Evolutionary conservation across 2,329 filamentous ascomycete species (phyloP).

Genomic region (Epichloe sibirici): DNA sequence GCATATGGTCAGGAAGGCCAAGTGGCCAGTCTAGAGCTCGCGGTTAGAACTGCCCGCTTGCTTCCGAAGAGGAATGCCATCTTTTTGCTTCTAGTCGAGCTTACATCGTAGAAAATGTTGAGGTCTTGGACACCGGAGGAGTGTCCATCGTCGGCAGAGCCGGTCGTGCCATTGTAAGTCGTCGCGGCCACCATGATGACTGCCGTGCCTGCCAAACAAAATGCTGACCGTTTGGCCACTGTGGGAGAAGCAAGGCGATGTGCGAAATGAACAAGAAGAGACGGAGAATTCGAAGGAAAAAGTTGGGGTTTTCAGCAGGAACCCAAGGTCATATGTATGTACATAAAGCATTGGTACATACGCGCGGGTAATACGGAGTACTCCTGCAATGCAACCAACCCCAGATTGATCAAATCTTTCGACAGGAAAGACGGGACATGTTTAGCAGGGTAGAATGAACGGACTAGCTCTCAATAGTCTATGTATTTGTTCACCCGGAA

Average conservation of each 20-base stretch:
- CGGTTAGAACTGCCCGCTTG: not conserved
- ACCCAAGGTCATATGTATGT: not conserved
- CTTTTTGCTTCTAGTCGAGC: conserved; percentile 10
- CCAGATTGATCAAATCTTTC: not conserved
- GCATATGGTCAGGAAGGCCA: conserved; percentile 67
- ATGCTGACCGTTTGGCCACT: not conserved
- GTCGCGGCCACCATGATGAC: conserved; percentile 16
- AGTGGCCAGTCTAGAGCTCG: conserved; percentile 54
- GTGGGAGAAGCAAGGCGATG: not conserved
- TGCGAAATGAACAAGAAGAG: not conserved
- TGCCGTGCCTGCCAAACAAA: not conserved
- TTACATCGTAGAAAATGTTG: conserved; percentile 74
- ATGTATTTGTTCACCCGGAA: not conserved
- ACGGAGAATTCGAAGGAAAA: not conserved
- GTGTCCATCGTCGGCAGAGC: conserved; percentile 38
- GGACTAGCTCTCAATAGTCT: not conserved
- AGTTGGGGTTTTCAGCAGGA: not conserved
- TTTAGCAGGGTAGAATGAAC: not conserved
- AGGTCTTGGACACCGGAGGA: conserved; percentile 49
- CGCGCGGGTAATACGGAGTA: too few species aligned
- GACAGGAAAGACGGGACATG: not conserved
- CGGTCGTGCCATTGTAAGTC: conserved; percentile 39
- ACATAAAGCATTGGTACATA: too few species aligned
- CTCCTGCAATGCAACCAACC: not conserved
- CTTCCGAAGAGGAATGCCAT: not conserved